Evolutionary conservation across 345 rosid genomes (phyloP), one percentile per base, ranked within the genome.

Genomic region (Citrus glauca): DNA sequence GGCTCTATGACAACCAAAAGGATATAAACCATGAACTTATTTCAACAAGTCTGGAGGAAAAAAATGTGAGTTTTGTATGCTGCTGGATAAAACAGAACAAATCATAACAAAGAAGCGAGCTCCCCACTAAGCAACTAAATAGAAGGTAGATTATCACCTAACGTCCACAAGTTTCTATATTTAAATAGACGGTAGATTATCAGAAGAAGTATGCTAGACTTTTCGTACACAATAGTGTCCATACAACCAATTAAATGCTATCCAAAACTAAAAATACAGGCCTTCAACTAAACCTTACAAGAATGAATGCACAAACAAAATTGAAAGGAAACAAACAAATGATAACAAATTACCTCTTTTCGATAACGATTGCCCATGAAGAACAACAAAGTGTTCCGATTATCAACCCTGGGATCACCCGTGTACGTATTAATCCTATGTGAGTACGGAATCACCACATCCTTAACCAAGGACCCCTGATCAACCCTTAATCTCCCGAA

Each of bases 281-380:
- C 11, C 40, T 28, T 3, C 40, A 62, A 10, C 64, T 13, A 25
- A 13, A 8, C 33, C 17, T 48, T 5, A 71, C 45, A 55, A 40
- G 4, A 53, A 22, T 37, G 59, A 33, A 33, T 5, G 7, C 50
- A 19, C 17, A 56, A 56, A 5, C n/a, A 57, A 57, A 72, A 37
- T 59, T 24, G 50, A 57, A 64, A 32, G 7, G 9, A 57, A 33
- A 40, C 10, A 63, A 55, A 61, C 28, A 69, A 35, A 17, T 17
- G 20, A 24, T 16, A 65, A 27, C 40, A 19, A 24, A 78, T 83
- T 83, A 96, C 98, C 83, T 96, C 98, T 84, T 94, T 96, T 71
- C 98, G 89, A 79, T 88, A 96, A 7, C 98, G 93, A 82, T 96
- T 96, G 5, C 99, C 99, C 99, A 96, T 96, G 86, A 96, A 96